Evolutionary conservation across 2,329 filamentous ascomycete genomes (phyloP), one percentile per base, ranked within the genome.

Genomic region (Didymella sp.): DNA sequence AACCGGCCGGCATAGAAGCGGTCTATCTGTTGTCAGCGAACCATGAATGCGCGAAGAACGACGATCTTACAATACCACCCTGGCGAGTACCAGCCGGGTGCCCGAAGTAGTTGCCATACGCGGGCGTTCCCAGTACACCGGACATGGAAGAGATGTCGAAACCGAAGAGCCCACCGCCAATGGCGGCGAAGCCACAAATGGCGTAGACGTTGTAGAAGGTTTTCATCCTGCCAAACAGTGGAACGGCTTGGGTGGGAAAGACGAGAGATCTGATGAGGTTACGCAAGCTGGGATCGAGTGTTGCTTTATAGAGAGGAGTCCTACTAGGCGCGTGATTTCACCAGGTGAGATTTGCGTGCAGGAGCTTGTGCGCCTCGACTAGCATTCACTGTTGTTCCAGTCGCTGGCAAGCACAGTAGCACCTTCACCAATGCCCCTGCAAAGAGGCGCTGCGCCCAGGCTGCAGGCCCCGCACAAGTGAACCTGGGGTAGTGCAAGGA

Each of bases 171-270:
- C 63, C 73, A 51, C 75, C 75, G 31, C 75, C 85, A 60, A 88
- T 84, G 68, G 85, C 84, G 70, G 85, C 85, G 68, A 88, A 87
- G 58, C 77, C 78, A 73, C 85, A 88, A 25, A 61, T 87, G 60
- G 81, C 79, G 71, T 87, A 87, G 45, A 87, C 79, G 69, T 84
- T 86, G 58, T 76, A 76, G 61, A 71, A 73, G 15, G 70, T 74
- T 61, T 72, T 73, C 72, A 75, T 75, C 57, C 66, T 69, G 64
- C 57, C 64, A 61, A 61, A 55, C 49, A 53, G 42, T 45, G 52
- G 47, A 41, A 49, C 40, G 59, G 47, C 17, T n/a, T 61, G 38
- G 56, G 46, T 58, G 40, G 56, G 56, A 21, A 30, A 57, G 33
- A 61, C 50, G 27, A 40, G 19, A 11, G 31, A 33, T 51, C 17